Base-by-base conservation (phyloP, 805 yeast genomes). In the Candida chilensis region DNA sequence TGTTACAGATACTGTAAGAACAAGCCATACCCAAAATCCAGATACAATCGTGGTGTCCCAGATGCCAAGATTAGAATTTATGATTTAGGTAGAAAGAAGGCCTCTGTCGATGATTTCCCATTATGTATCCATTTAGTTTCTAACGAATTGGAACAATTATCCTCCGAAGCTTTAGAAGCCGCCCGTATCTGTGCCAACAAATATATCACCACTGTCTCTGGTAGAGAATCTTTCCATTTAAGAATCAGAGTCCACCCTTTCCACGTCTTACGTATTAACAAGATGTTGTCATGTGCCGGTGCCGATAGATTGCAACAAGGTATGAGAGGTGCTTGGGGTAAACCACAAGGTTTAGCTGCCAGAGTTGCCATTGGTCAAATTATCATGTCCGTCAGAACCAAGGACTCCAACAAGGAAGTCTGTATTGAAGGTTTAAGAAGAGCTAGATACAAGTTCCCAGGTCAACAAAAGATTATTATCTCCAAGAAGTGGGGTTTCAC, bases 291-390 rank as follows among this genome's bases (percentile, higher is more conserved):
- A 63, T 92, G 98, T 79, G 98, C 98, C 76, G 98, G 98, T 85
- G 98, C 98, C 67, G 98, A 92, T 90, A 87, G 98, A 84, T 81
- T 92, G 74, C 98, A 92, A 78, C 97, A 92, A 77, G 98, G 98
- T 88, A 92, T 92, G 98, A 90, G 98, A 86, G 94, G 94, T 79
- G 98, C 98, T 65, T 92, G 97, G 97, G 98, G 98, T 87, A 92
- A 92, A 78, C 98, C 98, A 60, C 96, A 88, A 59, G 98, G 98
- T 78, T 77, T 87, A 60, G 98, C 97, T 57, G 98, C 98, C 58
- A 87, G 98, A 71, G 97, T 92, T 66, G 73, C 73, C 74, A 92
- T 92, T 70, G 98, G 98, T 63, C 98, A 92, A 77, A 80, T 92
- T 66, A 78, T 92, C 65, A 78, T 92, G 74, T 90, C 97, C 49